Evolutionary conservation across 1,284 basidiomycete species (phyloP).

Genomic region (Bjerkandera adusta): DNA sequence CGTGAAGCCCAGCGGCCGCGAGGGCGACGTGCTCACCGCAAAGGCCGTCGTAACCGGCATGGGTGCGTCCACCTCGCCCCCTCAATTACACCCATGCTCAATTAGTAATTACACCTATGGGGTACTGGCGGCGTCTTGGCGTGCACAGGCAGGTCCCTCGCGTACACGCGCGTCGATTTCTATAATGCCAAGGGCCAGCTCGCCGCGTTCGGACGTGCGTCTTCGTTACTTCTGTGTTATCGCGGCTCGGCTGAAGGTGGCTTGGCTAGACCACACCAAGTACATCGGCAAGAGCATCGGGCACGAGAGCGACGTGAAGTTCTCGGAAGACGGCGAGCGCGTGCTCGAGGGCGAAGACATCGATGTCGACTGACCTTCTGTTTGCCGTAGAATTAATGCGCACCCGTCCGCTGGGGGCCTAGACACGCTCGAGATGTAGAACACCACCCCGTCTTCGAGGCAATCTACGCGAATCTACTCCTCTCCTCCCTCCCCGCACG

Average conservation of each 20-base stretch:
- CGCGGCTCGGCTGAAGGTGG: slow-evolving; percentile 1
- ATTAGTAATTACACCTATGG: not conserved
- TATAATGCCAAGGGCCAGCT: slow-evolving; percentile 67
- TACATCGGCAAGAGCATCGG: slow-evolving; percentile 76
- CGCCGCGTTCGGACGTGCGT: slow-evolving; percentile 78
- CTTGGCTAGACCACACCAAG: slow-evolving; percentile 75
- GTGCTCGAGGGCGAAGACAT: slow-evolving; percentile 67
- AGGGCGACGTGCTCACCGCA: slow-evolving; percentile 62
- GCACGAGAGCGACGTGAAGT: slow-evolving; percentile 74
- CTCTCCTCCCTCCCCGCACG: too few relatives aligned
- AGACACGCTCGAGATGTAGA: too few relatives aligned
- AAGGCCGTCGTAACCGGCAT: slow-evolving; percentile 62
- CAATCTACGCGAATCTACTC: too few relatives aligned
- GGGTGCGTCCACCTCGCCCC: slow-evolving; percentile 39
- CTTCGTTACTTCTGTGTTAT: not conserved
- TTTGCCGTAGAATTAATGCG: slow-evolving; percentile 14
- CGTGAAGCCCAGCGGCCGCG: slow-evolving; percentile 65
- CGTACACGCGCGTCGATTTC: slow-evolving; percentile 80
- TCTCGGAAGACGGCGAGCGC: slow-evolving; percentile 74
- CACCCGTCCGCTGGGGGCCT: too few relatives aligned
- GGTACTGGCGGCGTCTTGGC: not conserved
- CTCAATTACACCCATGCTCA: too few relatives aligned
- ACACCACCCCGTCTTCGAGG: too few relatives aligned
- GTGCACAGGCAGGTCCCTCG: slow-evolving; percentile 71
- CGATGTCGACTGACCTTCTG: too few relatives aligned